phyloP scores from a whole-genome alignment of 2,329 filamentous ascomycete species.

The Penicillium palitans region DNA sequence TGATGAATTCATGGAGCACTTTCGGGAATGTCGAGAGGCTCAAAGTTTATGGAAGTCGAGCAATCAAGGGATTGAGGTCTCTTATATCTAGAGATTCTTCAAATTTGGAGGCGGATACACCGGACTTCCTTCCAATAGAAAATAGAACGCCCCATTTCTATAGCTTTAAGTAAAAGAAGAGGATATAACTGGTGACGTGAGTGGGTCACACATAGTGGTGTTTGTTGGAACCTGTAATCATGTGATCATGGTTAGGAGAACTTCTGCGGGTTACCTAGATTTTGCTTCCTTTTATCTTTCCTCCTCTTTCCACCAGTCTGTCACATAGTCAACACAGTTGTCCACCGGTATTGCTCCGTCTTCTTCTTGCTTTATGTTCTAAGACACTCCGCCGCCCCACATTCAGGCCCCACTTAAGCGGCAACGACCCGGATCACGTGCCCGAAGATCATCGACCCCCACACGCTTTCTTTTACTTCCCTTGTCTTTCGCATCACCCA shows the following conservation, averaged over 20 bases:
- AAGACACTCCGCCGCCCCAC: not conserved
- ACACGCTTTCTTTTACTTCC: not conserved
- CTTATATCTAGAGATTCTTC: not conserved
- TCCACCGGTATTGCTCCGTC: not conserved
- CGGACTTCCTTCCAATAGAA: accelerated
- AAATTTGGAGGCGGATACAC: accelerated
- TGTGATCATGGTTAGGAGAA: not conserved
- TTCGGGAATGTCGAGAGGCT: not conserved
- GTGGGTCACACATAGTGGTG: not conserved
- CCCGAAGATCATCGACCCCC: not conserved
- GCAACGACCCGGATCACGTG: not conserved
- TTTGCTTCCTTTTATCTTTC: not conserved
- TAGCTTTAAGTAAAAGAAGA: not conserved
- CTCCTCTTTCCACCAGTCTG: not conserved
- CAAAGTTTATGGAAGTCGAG: not conserved
- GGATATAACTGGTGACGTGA: not conserved
- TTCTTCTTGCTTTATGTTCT: not conserved
- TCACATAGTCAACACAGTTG: not conserved
- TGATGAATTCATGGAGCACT: not conserved
- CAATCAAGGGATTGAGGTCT: too few species aligned
- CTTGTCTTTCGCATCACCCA: not conserved
- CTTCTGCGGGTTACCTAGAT: not conserved
- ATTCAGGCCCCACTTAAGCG: not conserved
- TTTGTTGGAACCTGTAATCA: not conserved
- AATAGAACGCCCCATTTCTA: not conserved